Base-by-base conservation (phyloP, 768 basidiomycete species). In the Mrakia frigida region DNA sequence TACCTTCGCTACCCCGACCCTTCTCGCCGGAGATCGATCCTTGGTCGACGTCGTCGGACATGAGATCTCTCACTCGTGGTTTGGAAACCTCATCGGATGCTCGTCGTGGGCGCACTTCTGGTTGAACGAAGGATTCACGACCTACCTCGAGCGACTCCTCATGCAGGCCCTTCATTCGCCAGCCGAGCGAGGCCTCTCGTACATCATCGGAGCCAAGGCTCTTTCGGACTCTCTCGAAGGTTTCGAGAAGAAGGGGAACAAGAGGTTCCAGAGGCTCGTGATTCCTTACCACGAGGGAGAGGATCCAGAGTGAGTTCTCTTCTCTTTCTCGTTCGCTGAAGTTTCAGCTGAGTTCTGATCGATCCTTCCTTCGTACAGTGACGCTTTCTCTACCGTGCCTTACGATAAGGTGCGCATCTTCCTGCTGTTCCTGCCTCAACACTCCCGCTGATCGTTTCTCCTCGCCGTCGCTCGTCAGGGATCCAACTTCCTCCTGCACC, bases 61-160 rank as follows among this genome's bases (percentile, higher is more conserved):
- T 77, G 93, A 61, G 33, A 63, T 63, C 33, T 28, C 90, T 0
- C 92, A 98, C 81, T 92, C 91, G 3, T 97, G 90, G 89, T 95
- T 93, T 77, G 93, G 93, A n/a, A 94, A 95, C 81, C 91, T 65
- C 72, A 67, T 63, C 25, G 82, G 83, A 0, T 84, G 84, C 78
- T 80, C 81, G 9, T 79, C 74, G 37, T 85, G 85, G 85, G 77
- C 78, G 6, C 81, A 82, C 43, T 85, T 86, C 81, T 85, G 84
- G 85, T 78, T 84, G 2, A 83, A 83, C 78, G 82, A 81, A 79
- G 28, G 41, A 5, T 77, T 25, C 91, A 97, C 95, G 43, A 94
- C 92, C 0, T 98, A 94, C 81, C 89, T 92, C 41, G 95, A 98
- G 82, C 89, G 94, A 23, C 84, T 96, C 11, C 85, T 96, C 63